phyloP scores from a whole-genome alignment of 306 rosid species.

The Luffa acutangula region DNA sequence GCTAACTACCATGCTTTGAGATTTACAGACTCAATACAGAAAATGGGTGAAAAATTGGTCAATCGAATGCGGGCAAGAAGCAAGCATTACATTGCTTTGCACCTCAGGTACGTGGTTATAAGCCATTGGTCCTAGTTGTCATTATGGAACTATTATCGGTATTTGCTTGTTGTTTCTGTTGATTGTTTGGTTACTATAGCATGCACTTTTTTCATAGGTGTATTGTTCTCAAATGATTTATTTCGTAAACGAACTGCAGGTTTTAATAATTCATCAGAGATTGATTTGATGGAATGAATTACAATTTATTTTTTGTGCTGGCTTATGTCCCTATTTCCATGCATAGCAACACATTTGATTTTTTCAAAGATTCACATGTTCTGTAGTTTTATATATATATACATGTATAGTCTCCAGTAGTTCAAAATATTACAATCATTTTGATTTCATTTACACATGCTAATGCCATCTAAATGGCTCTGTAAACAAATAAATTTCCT shows the following conservation, averaged over 20 bases:
- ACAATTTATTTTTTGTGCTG: background rate
- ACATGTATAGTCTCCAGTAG: background rate
- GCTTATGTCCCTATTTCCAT: background rate
- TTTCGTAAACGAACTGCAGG: background rate
- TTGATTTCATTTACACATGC: background rate
- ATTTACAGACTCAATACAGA: slow-evolving; percentile 55
- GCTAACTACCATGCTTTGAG: slow-evolving; percentile 89
- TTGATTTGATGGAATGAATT: background rate
- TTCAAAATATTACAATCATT: background rate
- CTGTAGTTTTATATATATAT: background rate
- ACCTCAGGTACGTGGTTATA: slow-evolving; percentile 60
- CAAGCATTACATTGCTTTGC: slow-evolving; percentile 76
- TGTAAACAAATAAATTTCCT: background rate
- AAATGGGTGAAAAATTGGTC: slow-evolving; percentile 75
- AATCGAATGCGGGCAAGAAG: slow-evolving; percentile 70
- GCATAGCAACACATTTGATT: background rate
- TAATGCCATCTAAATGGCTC: background rate
- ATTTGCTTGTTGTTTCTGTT: background rate
- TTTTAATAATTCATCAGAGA: background rate
- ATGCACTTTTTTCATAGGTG: background rate
- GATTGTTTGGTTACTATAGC: slow-evolving; percentile 1
- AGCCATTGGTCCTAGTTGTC: slow-evolving; percentile 5
- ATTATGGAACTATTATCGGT: background rate
- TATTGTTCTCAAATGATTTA: background rate
- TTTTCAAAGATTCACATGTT: background rate